Percentiles rank a stretch among this genome's conserved stretches.
Conservation (phyloP, 2,329 filamentous ascomycete genomes). For the Waltergamsia citrina region DNA sequence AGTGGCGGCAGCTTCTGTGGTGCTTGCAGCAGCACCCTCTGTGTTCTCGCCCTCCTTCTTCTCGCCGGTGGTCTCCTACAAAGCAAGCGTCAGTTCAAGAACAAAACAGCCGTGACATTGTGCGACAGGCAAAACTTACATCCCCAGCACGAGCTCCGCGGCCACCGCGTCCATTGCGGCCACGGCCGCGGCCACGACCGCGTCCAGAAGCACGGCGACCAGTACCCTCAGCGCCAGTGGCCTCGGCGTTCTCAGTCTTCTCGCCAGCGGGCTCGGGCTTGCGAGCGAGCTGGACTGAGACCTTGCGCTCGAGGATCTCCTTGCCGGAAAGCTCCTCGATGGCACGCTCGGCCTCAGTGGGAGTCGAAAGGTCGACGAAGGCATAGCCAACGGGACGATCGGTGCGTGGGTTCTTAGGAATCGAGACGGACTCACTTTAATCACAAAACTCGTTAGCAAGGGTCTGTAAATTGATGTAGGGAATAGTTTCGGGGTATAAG, state of each 20-base stretch:
- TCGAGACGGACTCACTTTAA: slow-evolving; percentile 98
- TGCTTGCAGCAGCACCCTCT: slow-evolving; percentile 31
- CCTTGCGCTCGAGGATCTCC: slow-evolving; percentile 97
- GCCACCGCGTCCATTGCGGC: slow-evolving; percentile 55
- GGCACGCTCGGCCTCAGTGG: slow-evolving; percentile 88
- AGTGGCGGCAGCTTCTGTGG: slow-evolving; percentile 34
- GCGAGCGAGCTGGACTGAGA: slow-evolving; percentile 95
- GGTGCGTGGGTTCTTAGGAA: slow-evolving; percentile 98
- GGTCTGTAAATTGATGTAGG: too few relatives aligned
- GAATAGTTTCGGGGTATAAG: too few relatives aligned
- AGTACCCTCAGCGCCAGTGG: slow-evolving; percentile 60
- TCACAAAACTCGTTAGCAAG: too few relatives aligned
- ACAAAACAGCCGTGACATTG: neutral
- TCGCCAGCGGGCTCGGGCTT: slow-evolving; percentile 84
- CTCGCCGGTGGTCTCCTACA: slow-evolving; percentile 25
- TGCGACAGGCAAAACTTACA: slow-evolving; percentile 27
- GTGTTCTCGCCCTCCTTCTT: slow-evolving; percentile 34
- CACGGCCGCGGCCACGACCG: slow-evolving; percentile 60
- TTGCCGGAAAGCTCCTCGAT: slow-evolving; percentile 94
- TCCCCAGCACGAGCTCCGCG: slow-evolving; percentile 41
- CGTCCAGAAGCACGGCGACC: slow-evolving; percentile 55
- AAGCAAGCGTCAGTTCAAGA: neutral
- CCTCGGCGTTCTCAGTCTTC: slow-evolving; percentile 63
- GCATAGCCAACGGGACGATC: slow-evolving; percentile 97
- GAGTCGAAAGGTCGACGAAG: slow-evolving; percentile 95